Base-by-base conservation (phyloP, 1,284 basidiomycete genomes). In the Vanrija sp. region DNA sequence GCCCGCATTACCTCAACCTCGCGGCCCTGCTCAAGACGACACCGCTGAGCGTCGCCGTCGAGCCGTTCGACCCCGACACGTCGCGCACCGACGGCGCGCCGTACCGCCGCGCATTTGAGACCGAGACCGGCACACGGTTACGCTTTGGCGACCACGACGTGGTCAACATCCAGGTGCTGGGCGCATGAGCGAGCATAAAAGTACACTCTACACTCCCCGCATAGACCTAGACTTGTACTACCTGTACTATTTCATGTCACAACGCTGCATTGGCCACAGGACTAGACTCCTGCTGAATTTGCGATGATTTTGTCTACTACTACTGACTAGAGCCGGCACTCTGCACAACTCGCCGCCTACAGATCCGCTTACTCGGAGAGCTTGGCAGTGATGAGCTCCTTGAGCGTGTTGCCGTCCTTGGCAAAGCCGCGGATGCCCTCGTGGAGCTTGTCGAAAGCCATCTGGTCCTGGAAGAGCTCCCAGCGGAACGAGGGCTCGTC, bases 351-450 rank as follows among this genome's bases (percentile, higher is more conserved):
- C 19, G 38, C 43, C 37, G 39, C 25, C 18, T 38, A 46, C 9
- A 44, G 36, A 36, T 35, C 27, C 41, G 39, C 49, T 61, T 66
- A 65, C 45, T 58, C 62, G 41, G 56, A 47, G 68, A 98, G 77
- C 81, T 94, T 95, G 77, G 85, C 68, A 75, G 82, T 84, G 71
- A 98, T 81, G 64, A 93, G 77, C 24, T 80, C 78, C 83, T 94
- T 94, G 78, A 98, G 85, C 9, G 89, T 85, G 70, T 85, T 83
- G 56, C 92, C 92, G 73, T 98, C 95, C 79, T 90, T 91, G 58
- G 92, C 93, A 74, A 98, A 98, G 78, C 92, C 92, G 79, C 84
- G 85, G 81, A 97, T 96, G 71, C 95, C 95, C 80, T 98, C 94
- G 78, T 96, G 89, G 51, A 82, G 76, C 77, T 97, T 96, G 77